Percentiles rank a stretch among this genome's conserved stretches.
Conservation (phyloP, 2,329 filamentous ascomycete genomes). For the Trichoderma gracile region DNA sequence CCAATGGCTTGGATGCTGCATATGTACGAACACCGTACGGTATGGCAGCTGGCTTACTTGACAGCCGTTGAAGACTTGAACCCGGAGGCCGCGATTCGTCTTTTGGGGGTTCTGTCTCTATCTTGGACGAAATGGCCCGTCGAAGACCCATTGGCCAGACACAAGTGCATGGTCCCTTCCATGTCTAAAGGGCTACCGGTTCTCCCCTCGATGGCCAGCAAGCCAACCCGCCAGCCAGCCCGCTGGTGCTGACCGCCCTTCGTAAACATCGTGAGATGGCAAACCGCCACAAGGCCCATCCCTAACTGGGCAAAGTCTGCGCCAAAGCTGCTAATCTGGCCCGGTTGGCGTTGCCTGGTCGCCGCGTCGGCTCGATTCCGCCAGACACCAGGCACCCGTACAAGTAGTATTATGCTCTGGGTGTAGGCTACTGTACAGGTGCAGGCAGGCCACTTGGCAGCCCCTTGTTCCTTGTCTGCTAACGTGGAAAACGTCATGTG, state of each 20-base stretch:
- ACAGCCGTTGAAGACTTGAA: neutral
- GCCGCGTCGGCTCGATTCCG: conserved; percentile 27
- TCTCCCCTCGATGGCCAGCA: conserved; percentile 5
- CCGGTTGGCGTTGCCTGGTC: conserved; percentile 24
- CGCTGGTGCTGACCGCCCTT: conserved; percentile 27
- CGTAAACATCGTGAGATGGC: conserved; percentile 21
- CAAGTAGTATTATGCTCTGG: conserved; percentile 10
- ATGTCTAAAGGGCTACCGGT: neutral
- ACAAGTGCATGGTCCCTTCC: neutral
- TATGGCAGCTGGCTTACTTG: neutral
- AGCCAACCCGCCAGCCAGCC: conserved; percentile 21
- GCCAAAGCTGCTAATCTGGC: conserved; percentile 21
- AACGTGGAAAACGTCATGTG: conserved; percentile 26
- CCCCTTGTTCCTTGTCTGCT: conserved; percentile 25
- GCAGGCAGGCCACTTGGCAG: conserved; percentile 25
- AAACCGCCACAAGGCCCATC: conserved; percentile 22
- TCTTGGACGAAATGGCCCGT: neutral
- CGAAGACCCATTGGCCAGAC: neutral
- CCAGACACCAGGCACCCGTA: conserved; percentile 26
- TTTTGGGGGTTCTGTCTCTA: neutral
- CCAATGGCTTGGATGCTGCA: conserved; percentile 13
- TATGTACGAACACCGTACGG: neutral
- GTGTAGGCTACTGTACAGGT: conserved; percentile 21
- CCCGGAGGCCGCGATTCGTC: neutral
- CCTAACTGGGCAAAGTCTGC: conserved; percentile 18